phyloP scores from a whole-genome alignment of 169 alveolate genomes.

The Theileria parva region DNA sequence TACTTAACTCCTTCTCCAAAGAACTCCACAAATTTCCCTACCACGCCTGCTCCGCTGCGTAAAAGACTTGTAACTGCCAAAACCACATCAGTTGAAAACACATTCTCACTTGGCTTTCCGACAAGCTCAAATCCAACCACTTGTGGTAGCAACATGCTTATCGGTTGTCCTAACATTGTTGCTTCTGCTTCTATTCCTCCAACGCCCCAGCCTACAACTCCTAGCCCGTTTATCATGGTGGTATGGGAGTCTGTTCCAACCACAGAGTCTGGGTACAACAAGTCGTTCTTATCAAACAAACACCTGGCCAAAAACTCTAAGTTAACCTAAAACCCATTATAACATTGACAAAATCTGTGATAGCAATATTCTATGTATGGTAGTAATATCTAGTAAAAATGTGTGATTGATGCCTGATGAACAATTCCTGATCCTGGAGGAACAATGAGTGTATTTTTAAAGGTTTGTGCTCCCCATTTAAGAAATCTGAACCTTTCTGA shows the following conservation, averaged over 20 bases:
- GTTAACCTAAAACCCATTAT: slow-evolving; percentile 81
- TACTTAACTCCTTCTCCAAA: slow-evolving; percentile 88
- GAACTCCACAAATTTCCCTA: slow-evolving; percentile 95
- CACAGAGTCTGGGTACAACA: slow-evolving; percentile 91
- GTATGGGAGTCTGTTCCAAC: slow-evolving; percentile 97
- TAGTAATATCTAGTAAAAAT: slow-evolving; percentile 87
- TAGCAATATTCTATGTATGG: no score
- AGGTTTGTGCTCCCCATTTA: slow-evolving; percentile 95
- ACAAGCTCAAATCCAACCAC: slow-evolving; percentile 94
- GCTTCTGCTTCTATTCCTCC: slow-evolving; percentile 99
- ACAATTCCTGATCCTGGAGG: slow-evolving; percentile 98
- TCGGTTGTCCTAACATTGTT: slow-evolving; percentile 96
- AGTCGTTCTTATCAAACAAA: slow-evolving; percentile 71
- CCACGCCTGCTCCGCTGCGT: slow-evolving; percentile 94
- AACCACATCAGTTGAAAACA: slow-evolving; percentile 93
- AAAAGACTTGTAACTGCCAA: slow-evolving; percentile 85
- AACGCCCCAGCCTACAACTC: slow-evolving; percentile 95
- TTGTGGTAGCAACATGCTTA: slow-evolving; percentile 94
- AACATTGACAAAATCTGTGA: no score
- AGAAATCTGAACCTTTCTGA: slow-evolving; percentile 91
- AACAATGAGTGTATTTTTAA: slow-evolving; percentile 89
- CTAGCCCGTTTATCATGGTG: slow-evolving; percentile 96
- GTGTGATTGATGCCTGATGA: slow-evolving; percentile 86
- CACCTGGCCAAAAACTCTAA: slow-evolving; percentile 84
- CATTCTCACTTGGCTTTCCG: slow-evolving; percentile 84